A percentile compares a stretch with the other conserved stretches of the same genome.
phyloP scores from a whole-genome alignment of 169 alveolate species.

The Theileria luwenshuni region DNA sequence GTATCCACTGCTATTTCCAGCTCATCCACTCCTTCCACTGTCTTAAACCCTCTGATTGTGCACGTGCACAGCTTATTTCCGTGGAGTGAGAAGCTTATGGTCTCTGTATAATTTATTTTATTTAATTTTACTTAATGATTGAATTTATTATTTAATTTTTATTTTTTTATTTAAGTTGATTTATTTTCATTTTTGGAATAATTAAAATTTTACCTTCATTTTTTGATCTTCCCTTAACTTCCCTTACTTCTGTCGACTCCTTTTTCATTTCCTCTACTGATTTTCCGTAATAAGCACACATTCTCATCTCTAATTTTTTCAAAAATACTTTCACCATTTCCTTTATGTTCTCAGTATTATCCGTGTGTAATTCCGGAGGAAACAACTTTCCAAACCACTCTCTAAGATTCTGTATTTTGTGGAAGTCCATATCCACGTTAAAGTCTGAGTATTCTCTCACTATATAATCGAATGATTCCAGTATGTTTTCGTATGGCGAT shows the following conservation, averaged over 20 bases:
- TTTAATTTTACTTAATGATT: background rate
- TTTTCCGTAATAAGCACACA: background rate
- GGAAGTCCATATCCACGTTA: conserved; percentile 18
- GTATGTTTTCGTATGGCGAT: conserved; percentile 16
- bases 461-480: conserved; percentile 27
- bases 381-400: conserved; percentile 55
- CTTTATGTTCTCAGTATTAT: background rate
- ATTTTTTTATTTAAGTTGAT: background rate
- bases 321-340: conserved; percentile 4
- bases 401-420: conserved; percentile 20
- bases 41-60: conserved; percentile 35
- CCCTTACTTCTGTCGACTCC: background rate
- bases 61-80: conserved; percentile 53
- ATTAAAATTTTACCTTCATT: conserved; percentile 9
- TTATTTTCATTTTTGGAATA: too few species aligned
- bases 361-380: background rate
- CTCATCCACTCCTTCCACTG: conserved; percentile 11
- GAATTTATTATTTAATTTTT: too few species aligned
- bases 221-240: conserved; percentile 1
- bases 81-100: conserved; percentile 29
- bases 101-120: conserved; percentile 11
- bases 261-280: conserved; percentile 1
- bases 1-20: conserved; percentile 40
- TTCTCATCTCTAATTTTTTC: conserved; percentile 20
- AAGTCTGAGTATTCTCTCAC: conserved; percentile 32